Percentiles rank a stretch among this genome's conserved stretches.
phyloP scores from a whole-genome alignment of 495 filamentous ascomycete species.

The Pyrenula aspistea region DNA sequence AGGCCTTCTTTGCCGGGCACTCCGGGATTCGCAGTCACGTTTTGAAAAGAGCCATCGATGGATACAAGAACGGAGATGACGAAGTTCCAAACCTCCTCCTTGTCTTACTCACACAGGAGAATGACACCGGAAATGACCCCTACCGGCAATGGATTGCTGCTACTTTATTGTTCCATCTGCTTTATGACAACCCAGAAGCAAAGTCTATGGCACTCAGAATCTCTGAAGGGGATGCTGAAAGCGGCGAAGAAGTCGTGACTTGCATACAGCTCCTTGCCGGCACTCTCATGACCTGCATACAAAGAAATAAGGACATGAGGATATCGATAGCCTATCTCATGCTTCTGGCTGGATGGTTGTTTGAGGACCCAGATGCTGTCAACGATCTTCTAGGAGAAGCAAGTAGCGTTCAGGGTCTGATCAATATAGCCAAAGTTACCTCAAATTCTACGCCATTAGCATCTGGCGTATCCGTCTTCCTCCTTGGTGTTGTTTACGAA shows the following conservation, averaged over 20 bases:
- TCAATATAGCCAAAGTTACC: constrained; percentile 59
- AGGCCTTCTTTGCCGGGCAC: constrained; percentile 81
- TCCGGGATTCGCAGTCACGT: constrained; percentile 72
- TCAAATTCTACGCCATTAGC: constrained; percentile 47
- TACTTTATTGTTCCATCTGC: constrained; percentile 79
- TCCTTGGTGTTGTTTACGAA: constrained; percentile 87
- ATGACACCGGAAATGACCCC: constrained; percentile 57
- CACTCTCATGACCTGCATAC: constrained; percentile 65
- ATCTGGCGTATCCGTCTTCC: constrained; percentile 69
- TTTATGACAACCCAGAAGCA: constrained; percentile 69
- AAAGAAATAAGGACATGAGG: constrained; percentile 66
- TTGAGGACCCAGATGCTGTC: constrained; percentile 81
- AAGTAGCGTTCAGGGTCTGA: constrained; percentile 77
- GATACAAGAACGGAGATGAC: constrained; percentile 65
- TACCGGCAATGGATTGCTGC: constrained; percentile 89
- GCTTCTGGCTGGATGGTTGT: constrained; percentile 87
- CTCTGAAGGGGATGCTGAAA: constrained; percentile 78
- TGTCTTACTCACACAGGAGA: constrained; percentile 52
- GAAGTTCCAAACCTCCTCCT: constrained; percentile 86
- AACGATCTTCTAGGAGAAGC: constrained; percentile 93
- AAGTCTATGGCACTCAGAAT: constrained; percentile 73
- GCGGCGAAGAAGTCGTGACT: constrained; percentile 89
- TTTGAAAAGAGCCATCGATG: constrained; percentile 76
- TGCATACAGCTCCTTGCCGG: constrained; percentile 78
- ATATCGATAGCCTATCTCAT: constrained; percentile 80